Evolutionary conservation across 2,329 filamentous ascomycete genomes (phyloP), one percentile per base, ranked within the genome.

Genomic region (Pseudonectria foliicola): DNA sequence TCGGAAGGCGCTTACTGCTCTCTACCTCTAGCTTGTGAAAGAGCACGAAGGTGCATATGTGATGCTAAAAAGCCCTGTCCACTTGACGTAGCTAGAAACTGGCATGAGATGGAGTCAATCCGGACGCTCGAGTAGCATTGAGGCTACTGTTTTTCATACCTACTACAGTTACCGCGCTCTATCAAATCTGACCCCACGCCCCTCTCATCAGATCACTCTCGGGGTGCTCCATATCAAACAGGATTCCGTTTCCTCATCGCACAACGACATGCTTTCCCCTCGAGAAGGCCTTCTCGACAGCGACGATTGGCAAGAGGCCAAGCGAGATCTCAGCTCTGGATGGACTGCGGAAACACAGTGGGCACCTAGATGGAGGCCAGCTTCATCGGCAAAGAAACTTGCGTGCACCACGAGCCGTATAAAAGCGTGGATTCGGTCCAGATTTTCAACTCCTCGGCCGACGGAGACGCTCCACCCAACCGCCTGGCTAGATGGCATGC

Each of bases 401-500:
- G 39, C 37, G 3, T 32, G 44, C 14, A 16, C 35, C 11, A 2
- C 43, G 25, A 36, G 33, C 23, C 33, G 27, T 15, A 29, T 48
- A 31, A 44, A 31, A 31, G 34, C 38, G 6, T 30, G 35, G 2
- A 34, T 45, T 15, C 46, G 45, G 35, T 31, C 43, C 4, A 46
- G 40, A 29, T 29, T 43, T 27, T 33, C 42, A 2, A 36, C 43
- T n/a, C n/a, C n/a, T n/a, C n/a, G n/a, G 3, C 31, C 36, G 5
- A 34, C 45, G 2, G 49, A 50, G 6, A 55, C 48, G 11, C 55
- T 68, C 11, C 61, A 70, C 6, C 60, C 63, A 13, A 80, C 75
- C 5, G 73, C 75, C n/a, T 79, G 75, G 45, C 41, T 60, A 4
- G 80, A 84, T 45, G 80, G 80, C 11, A 60, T 84, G 11, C 63